Percentiles rank a stretch among this genome's conserved stretches.
These are phyloP conservation scores for Ganoderma meredithae DNA, from an alignment of 1,284 basidiomycete genomes.

Conservation along the genomic window DNA sequence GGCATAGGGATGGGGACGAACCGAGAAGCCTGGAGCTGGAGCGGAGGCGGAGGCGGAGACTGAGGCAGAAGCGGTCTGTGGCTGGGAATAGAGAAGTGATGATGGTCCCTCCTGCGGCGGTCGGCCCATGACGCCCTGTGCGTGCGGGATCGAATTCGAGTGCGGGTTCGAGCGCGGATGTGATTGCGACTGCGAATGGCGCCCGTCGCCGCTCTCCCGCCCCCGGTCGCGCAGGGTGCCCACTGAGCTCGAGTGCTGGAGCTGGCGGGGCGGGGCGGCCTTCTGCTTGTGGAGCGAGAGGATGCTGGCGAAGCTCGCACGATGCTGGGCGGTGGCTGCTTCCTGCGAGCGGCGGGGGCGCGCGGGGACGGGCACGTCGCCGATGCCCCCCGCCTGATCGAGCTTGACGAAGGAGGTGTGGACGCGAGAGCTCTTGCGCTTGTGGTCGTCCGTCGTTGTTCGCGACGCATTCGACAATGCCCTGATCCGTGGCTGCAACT, in stretches of 20 bases:
- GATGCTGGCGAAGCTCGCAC: slow-evolving; percentile 57
- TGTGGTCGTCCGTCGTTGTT: slow-evolving; percentile 22
- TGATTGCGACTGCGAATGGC: not conserved
- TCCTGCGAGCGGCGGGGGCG: slow-evolving; percentile 37
- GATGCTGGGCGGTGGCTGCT: slow-evolving; percentile 37
- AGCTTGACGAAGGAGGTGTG: slow-evolving; percentile 50
- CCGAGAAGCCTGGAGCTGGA: not conserved
- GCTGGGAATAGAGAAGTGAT: slow-evolving; percentile 33
- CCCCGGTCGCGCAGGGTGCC: slow-evolving; percentile 27
- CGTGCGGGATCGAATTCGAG: not conserved
- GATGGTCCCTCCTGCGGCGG: not conserved
- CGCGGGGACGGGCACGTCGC: slow-evolving; percentile 61
- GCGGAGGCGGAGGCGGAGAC: not conserved
- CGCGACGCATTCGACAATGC: slow-evolving; percentile 39
- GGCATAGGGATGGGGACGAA: slow-evolving; percentile 57
- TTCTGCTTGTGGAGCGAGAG: slow-evolving; percentile 50
- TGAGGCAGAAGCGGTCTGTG: not conserved
- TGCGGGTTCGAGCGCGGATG: not conserved
- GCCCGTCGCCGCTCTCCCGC: slow-evolving; percentile 2
- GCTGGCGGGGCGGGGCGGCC: slow-evolving; percentile 35
- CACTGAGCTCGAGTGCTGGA: slow-evolving; percentile 34
- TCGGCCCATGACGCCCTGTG: not conserved
- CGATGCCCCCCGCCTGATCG: slow-evolving; percentile 60
- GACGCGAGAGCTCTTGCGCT: slow-evolving; percentile 24
- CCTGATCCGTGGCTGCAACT: slow-evolving; percentile 28